Evolutionary conservation across 306 rosid species (phyloP).

Genomic region (Amphicarpaea edgeworthii): DNA sequence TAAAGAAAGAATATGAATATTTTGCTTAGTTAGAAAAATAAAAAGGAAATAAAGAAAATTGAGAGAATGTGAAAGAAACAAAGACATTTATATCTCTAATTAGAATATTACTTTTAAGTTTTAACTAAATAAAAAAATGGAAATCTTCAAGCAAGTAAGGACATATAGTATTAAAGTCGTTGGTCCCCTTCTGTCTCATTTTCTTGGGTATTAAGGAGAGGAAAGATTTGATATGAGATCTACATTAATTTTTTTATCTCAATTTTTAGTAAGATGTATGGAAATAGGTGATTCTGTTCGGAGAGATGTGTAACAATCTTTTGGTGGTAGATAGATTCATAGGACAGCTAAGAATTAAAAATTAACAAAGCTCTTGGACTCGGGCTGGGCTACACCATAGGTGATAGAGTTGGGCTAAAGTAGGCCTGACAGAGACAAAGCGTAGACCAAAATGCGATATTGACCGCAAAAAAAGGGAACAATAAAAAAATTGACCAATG

Average conservation of each 20-base stretch:
- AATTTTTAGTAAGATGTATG: neutral
- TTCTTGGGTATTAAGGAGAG: neutral
- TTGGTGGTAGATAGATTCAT: no score
- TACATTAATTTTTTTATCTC: neutral
- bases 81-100: neutral
- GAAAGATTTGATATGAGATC: neutral
- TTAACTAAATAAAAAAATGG: neutral
- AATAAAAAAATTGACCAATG: no score
- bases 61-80: neutral
- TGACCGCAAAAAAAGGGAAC: neutral
- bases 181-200: neutral
- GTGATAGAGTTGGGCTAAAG: neutral
- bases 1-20: neutral
- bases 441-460: neutral
- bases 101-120: neutral
- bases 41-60: neutral
- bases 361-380: neutral
- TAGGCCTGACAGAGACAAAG: neutral
- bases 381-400: neutral
- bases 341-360: neutral
- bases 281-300: neutral
- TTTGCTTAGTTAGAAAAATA: neutral
- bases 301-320: neutral
- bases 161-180: neutral
- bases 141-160: neutral